Evolutionary conservation across 2,329 filamentous ascomycete genomes (phyloP).

Genomic region (Hirsutella rhossiliensis): DNA sequence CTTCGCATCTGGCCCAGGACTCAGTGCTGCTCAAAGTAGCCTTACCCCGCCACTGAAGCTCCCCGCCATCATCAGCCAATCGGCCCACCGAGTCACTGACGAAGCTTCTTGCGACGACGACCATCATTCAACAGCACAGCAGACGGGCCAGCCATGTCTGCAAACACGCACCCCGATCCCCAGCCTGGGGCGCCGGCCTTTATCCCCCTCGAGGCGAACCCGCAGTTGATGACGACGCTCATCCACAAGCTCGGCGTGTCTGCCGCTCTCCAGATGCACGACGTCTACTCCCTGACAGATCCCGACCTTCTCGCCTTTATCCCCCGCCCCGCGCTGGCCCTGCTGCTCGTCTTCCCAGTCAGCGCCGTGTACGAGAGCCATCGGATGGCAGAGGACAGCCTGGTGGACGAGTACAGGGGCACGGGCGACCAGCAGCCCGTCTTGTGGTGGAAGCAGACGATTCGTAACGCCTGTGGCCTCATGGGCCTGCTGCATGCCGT

Average conservation of each 20-base stretch:
- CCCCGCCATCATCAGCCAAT: too few species aligned
- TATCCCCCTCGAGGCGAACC: slow-evolving; percentile 61
- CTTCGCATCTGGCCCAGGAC: too few species aligned
- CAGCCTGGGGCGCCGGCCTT: slow-evolving; percentile 30
- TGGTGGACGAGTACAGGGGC: slow-evolving; percentile 51
- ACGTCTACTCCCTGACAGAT: slow-evolving; percentile 85
- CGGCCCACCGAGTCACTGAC: too few species aligned
- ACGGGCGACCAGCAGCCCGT: slow-evolving; percentile 62
- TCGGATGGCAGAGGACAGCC: slow-evolving; percentile 60
- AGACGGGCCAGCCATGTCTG: slow-evolving; percentile 15
- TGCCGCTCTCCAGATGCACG: slow-evolving; percentile 65
- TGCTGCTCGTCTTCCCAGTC: slow-evolving; percentile 87
- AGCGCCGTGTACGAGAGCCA: slow-evolving; percentile 67
- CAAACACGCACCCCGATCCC: slow-evolving; percentile 27
- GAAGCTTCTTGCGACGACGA: neutral
- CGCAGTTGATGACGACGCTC: slow-evolving; percentile 75
- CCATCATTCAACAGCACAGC: neutral
- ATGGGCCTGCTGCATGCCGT: slow-evolving; percentile 81
- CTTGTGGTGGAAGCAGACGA: slow-evolving; percentile 91
- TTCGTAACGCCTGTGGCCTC: slow-evolving; percentile 82
- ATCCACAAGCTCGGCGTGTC: slow-evolving; percentile 77
- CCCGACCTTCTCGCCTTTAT: slow-evolving; percentile 75
- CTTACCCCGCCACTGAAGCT: too few species aligned
- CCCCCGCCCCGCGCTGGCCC: slow-evolving; percentile 74
- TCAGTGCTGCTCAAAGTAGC: too few species aligned